Percentiles rank a stretch among this genome's conserved stretches.
These are phyloP conservation scores for Bullera alba DNA, from an alignment of 768 basidiomycete genomes.

Conservation along the genomic window DNA sequence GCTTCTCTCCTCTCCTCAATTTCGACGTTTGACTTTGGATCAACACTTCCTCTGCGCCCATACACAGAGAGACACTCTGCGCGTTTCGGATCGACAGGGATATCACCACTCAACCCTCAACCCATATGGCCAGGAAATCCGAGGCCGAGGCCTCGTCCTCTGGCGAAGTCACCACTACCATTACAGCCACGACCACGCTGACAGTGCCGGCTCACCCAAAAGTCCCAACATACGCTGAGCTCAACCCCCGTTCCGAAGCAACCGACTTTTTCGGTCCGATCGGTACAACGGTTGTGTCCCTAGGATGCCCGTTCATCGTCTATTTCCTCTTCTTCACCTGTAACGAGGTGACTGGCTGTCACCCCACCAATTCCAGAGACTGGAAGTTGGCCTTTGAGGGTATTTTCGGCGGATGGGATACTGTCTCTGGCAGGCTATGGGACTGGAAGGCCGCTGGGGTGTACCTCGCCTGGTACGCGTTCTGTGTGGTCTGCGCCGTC, in stretches of 20 bases:
- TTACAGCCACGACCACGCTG: constrained; percentile 39
- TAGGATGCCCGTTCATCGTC: constrained; percentile 34
- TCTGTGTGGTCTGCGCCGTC: constrained; percentile 71
- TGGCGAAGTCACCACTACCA: constrained; percentile 32
- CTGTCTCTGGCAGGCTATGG: constrained; percentile 57
- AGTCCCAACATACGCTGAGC: constrained; percentile 37
- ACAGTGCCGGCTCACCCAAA: constrained; percentile 37
- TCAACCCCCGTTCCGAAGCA: constrained; percentile 35
- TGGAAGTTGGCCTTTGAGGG: constrained; percentile 18
- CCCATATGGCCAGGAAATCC: too few relatives aligned
- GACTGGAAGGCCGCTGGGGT: constrained; percentile 67
- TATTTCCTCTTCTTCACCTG: constrained; percentile 42
- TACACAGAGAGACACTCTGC: too few relatives aligned
- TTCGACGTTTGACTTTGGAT: background rate
- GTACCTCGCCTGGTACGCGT: constrained; percentile 88
- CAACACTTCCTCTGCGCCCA: too few relatives aligned
- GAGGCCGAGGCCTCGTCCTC: too few relatives aligned
- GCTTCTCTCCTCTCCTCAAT: too few relatives aligned
- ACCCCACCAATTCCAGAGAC: constrained; percentile 15
- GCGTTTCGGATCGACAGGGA: too few relatives aligned
- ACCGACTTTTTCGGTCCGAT: constrained; percentile 44
- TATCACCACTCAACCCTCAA: too few relatives aligned
- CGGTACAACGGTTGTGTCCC: constrained; percentile 24
- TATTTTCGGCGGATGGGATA: constrained; percentile 26
- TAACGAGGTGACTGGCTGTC: constrained; percentile 43